These are phyloP conservation scores for Lachnellula cervina DNA, from an alignment of 2,329 filamentous ascomycete species.

Conservation along the genomic window DNA sequence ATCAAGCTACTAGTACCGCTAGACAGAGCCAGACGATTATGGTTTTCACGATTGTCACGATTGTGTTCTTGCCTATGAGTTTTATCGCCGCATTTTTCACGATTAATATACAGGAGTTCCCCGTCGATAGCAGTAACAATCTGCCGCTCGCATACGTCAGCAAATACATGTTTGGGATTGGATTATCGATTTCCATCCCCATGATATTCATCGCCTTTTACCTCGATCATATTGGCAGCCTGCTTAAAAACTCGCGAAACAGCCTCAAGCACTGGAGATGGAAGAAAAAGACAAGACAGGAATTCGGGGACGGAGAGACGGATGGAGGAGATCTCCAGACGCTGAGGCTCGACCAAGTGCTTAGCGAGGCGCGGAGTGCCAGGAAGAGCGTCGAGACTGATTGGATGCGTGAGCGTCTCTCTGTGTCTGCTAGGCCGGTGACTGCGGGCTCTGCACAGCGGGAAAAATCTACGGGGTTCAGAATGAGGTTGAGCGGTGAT, in stretches of 20 bases:
- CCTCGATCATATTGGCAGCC: constrained; percentile 19
- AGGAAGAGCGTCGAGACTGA: constrained; percentile 22
- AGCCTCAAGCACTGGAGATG: background rate
- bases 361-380: constrained; percentile 16
- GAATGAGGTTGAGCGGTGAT: constrained; percentile 21
- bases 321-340: constrained; percentile 6
- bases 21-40: constrained; percentile 31
- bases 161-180: constrained; percentile 29
- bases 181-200: constrained; percentile 22
- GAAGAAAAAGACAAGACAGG: background rate
- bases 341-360: constrained; percentile 16
- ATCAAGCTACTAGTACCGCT: constrained; percentile 24
- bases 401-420: constrained; percentile 19
- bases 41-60: constrained; percentile 32
- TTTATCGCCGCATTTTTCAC: constrained; percentile 27
- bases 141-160: constrained; percentile 20
- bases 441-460: constrained; percentile 1
- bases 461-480: constrained; percentile 20
- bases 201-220: constrained; percentile 23
- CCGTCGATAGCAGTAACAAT: constrained; percentile 2
- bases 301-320: background rate
- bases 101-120: constrained; percentile 25
- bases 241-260: constrained; percentile 4
- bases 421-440: constrained; percentile 2
- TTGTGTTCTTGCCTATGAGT: constrained; percentile 29